Base-by-base conservation (phyloP, 2,329 filamentous ascomycete species). In the Cryphonectria nitschkei region DNA sequence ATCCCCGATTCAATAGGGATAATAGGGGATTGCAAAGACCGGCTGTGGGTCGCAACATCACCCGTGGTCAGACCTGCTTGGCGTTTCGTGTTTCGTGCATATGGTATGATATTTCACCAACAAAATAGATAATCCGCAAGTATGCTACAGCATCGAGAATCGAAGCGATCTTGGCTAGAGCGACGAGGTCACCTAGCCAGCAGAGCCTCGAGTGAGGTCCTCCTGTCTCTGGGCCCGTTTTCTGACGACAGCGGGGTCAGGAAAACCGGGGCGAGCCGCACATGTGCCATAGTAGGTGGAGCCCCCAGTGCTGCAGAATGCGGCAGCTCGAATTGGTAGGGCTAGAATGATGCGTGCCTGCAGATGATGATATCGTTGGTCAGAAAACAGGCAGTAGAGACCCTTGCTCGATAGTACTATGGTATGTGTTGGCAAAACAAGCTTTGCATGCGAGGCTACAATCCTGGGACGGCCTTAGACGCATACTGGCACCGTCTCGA, bases 191-290 rank as follows among this genome's bases (percentile, higher is more conserved):
- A 32, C 54, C 5, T 19, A 61, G 58, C 58, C 34, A n/a, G 58
- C 32, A 61, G 32, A 58, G 54, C 58, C 34, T 39, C 58, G 58
- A 61, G 16, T 61, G 70, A 62, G 34, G 56, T 71, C 37, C 64
- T 61, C 46, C 14, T 58, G 26, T 58, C 11, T 37, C 46, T n/a
- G 64, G 70, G 69, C 56, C 41, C 67, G 67, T 68, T 66, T 68
- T 66, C 67, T 71, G 67, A 71, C 70, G 70, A 66, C 70, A 71
- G 70, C 70, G 70, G 70, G 52, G 70, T 56, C 54, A 63, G 39
- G 39, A 43, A 69, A 63, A 71, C 29, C 62, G 70, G 70, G 58
- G 67, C 58, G 34, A 50, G 32, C 46, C 26, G n/a, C 37, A 22
- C 22, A 9, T 52, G 43, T 50, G 46, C 46, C 46, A 50, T 9